Evolutionary conservation across 176 grass and related monocot species (phyloP).

Genomic region (Ensete glaucum): DNA sequence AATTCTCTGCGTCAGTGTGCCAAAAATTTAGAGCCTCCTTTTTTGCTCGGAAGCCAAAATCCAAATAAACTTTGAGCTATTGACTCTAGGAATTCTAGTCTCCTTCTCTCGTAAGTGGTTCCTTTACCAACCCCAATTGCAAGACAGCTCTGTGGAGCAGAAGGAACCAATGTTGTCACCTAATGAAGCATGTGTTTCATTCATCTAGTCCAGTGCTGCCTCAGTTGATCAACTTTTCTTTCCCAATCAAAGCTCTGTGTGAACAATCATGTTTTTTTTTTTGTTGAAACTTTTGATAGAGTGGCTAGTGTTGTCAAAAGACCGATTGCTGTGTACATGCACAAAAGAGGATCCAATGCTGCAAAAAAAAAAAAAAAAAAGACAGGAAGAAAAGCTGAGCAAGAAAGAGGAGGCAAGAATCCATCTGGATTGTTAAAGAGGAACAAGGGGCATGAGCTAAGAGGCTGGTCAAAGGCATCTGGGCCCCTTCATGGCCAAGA

Average conservation of each 20-base stretch:
- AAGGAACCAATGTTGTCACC: not conserved
- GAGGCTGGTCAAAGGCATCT: too few species aligned
- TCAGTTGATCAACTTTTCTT: not conserved
- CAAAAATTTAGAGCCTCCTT: not conserved
- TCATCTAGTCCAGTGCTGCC: not conserved
- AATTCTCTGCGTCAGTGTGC: not conserved
- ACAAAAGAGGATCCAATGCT: not conserved
- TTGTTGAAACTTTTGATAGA: not conserved
- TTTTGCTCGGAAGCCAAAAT: not conserved
- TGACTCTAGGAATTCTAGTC: not conserved
- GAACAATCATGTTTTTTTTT: not conserved
- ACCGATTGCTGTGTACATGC: not conserved
- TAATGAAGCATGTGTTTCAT: not conserved
- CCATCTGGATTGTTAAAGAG: not conserved
- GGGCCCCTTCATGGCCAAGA: too few species aligned
- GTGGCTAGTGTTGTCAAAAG: not conserved
- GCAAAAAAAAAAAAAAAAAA: not conserved
- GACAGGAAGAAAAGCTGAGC: not conserved
- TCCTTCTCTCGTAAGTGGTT: not conserved
- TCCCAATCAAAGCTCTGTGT: not conserved
- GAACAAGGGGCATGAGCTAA: not conserved
- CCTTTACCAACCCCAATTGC: not conserved
- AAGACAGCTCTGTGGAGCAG: not conserved
- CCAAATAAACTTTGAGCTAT: not conserved
- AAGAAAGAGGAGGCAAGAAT: conserved; percentile 4